Base-by-base conservation (phyloP, 2,329 filamentous ascomycete species). In the Trichoderma sp. region DNA sequence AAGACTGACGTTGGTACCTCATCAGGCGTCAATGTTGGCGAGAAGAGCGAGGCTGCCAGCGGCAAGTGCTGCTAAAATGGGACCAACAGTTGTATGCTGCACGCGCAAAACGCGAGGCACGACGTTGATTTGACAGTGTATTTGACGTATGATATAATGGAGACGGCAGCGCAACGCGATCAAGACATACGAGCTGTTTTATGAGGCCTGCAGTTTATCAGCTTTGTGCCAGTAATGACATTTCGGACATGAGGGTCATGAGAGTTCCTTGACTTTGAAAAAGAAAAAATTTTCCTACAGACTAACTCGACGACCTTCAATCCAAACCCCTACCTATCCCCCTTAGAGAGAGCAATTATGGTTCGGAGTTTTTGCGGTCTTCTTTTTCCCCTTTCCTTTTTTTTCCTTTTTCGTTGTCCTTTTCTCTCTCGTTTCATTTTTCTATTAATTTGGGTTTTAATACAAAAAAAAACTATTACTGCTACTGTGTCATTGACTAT, bases 21-120 rank as follows among this genome's bases (percentile, higher is more conserved):
- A 69, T 85, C 88, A 41, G 91, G 91, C 63, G 92, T 95, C 80
- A 94, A 92, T 82, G 93, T 95, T 80, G 89, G 90, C 79, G 89
- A 91, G 80, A 89, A 89, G 79, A 89, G 88, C 78, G 87, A 88
- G 66, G 88, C 88, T 76, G 78, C 88, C 75, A 88, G 89, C 73
- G 88, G 91, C 82, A 95, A 95, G 86, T 97, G 95, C 88, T 97
- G 94, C 84, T 97, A 91, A 87, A 67, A 69, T 14, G n/a, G 33
- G 60, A 8, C 35, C 31, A 21, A 27, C 63, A 6, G 56, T 35
- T 35, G 18, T 18, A 35, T 64, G 60, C 69, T 33, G 27, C 56
- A 62, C 60, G 41, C 35, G 41, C 59, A 24, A 27, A 29, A 38
- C 60, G 56, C 63, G 59, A 56, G 56, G 60, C 69, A 45, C 41